Evolutionary conservation across 441 rosid genomes (phyloP), one percentile per base, ranked within the genome.

Genomic region (Croton laevigatus): DNA sequence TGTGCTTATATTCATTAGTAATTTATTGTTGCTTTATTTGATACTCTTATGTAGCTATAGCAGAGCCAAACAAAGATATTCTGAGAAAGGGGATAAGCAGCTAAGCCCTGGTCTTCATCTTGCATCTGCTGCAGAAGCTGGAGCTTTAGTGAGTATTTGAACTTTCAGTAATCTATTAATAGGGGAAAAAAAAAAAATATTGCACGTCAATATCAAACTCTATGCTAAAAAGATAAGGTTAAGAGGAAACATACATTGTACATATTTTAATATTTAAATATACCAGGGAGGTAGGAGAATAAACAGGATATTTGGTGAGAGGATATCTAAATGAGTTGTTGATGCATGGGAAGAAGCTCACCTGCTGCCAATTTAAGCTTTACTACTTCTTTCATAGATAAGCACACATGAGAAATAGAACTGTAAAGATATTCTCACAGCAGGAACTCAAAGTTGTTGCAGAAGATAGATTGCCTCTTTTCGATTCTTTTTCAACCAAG

Each of bases 61-160:
- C 58, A 87, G 90, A 83, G 97, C 97, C 65, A 94, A 90, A 72
- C 75, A 87, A 72, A 88, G 98, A 81, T 90, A 94, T 72, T 85
- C 88, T 64, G 79, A 66, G 78, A 79, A 71, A 73, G 81, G 85
- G 76, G 91, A 88, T 58, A 86, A 78, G 70, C 84, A 79, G 75
- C 81, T 90, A 71, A 84, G 85, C 61, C 84, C 94, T 57, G 79
- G 82, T 71, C 88, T 89, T 75, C 98, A 90, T 83, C 94, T 94
- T 70, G 91, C 89, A 80, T 88, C 97, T 74, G 96, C 99, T 65
- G 98, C 99, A 65, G 97, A 94, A 86, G 98, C 98, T 59, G 97
- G 99, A 72, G 93, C 83, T 80, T 80, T 94, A 91, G 98, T 94
- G 40, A 82, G 91, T 78, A 59, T 69, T 59, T 74, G 42, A 71